phyloP scores from a whole-genome alignment of 129 eudicot genomes.

The Oenanthe sinensis region DNA sequence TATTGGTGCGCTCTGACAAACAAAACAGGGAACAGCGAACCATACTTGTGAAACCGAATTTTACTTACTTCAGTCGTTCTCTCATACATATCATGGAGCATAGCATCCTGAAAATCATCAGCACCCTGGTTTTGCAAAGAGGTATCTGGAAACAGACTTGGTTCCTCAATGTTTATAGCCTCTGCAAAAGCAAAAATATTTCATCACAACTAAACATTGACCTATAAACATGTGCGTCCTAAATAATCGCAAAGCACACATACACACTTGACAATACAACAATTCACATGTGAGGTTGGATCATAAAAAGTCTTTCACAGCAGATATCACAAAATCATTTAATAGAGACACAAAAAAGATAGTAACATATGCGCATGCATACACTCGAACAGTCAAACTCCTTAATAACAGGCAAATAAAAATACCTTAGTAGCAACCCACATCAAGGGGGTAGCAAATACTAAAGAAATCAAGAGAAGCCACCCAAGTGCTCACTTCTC shows the following conservation, averaged over 20 bases:
- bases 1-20: constrained; percentile 1
- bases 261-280: background rate
- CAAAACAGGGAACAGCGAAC: background rate
- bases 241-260: background rate
- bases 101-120: constrained; percentile 41
- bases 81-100: constrained; percentile 55
- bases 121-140: constrained; percentile 29
- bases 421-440: background rate
- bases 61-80: constrained; percentile 49
- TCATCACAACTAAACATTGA: background rate
- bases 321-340: background rate
- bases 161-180: constrained; percentile 30
- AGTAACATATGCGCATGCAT: background rate
- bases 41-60: constrained; percentile 1
- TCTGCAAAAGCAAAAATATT: constrained; percentile 32
- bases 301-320: background rate
- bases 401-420: background rate
- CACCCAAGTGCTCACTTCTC: background rate
- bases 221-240: background rate
- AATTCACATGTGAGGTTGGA: background rate
- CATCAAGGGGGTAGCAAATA: background rate
- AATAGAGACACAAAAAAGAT: background rate
- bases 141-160: constrained; percentile 26
- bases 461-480: background rate
- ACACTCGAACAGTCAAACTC: background rate